phyloP scores from a whole-genome alignment of 306 rosid genomes.

The Rosa chinensis region DNA sequence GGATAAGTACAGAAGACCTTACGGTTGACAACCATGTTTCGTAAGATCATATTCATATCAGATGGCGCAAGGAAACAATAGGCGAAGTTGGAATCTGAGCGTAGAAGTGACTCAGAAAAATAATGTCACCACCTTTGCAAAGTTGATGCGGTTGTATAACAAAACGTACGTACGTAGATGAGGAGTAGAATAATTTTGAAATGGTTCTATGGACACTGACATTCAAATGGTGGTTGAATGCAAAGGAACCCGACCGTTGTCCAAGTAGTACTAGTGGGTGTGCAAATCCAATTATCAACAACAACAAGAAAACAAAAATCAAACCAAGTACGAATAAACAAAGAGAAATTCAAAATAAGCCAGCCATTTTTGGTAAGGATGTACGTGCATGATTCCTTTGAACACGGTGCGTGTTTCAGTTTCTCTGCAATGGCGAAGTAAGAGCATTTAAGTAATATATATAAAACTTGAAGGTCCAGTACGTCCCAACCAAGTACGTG shows the following conservation, averaged over 20 bases:
- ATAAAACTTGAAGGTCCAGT: neutral
- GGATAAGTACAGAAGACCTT: no score
- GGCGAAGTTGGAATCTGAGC: no score
- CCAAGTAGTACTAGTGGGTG: neutral
- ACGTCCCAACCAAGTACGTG: constrained; percentile 5
- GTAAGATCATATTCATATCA: no score
- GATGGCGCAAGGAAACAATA: no score
- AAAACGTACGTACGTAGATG: no score
- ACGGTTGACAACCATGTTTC: no score
- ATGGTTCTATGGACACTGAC: neutral
- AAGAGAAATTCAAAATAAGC: neutral
- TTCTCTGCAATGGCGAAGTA: neutral
- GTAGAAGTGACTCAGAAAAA: no score
- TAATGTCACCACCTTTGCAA: no score
- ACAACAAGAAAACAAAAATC: neutral
- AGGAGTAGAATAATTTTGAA: neutral
- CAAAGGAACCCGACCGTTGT: neutral
- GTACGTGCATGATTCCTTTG: neutral
- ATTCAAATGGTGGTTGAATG: neutral
- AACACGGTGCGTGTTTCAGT: constrained; percentile 33
- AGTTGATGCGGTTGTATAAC: no score
- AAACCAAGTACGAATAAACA: neutral
- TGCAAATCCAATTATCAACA: neutral
- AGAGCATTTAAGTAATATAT: neutral
- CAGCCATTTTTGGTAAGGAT: constrained; percentile 11